These are phyloP conservation scores for Scutellaria barbata DNA, from an alignment of 257 asterid genomes.

Conservation along the genomic window DNA sequence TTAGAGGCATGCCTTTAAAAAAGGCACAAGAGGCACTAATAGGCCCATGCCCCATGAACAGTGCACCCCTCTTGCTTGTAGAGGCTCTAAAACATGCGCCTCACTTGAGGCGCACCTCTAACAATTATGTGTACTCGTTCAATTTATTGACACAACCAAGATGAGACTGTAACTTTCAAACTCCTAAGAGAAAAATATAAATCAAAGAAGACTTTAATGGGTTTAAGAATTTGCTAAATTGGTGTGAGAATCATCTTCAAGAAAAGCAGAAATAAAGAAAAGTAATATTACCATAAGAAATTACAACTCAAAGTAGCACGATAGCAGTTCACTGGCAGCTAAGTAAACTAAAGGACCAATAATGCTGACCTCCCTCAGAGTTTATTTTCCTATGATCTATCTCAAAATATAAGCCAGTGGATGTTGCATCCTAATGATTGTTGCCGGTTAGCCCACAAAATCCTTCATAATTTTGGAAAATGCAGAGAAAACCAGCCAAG, in stretches of 20 bases:
- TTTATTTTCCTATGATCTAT: background rate
- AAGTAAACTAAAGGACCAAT: background rate
- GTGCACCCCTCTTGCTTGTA: no score
- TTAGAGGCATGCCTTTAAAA: no score
- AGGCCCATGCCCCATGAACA: no score
- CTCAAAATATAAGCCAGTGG: background rate
- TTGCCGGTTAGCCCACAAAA: background rate
- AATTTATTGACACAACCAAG: background rate
- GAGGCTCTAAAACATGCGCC: no score
- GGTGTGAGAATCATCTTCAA: background rate
- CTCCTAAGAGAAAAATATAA: background rate
- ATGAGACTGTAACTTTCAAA: background rate
- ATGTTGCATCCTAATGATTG: background rate
- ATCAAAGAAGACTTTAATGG: background rate
- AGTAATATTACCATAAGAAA: background rate
- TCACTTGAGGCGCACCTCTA: no score
- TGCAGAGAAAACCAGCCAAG: background rate
- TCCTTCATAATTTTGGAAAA: background rate
- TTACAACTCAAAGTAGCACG: background rate
- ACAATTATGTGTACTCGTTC: background rate
- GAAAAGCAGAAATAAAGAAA: background rate
- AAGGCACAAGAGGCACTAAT: no score
- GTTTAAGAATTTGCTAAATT: background rate
- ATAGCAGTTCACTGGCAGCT: background rate
- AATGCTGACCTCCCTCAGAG: background rate